These are phyloP conservation scores for Pestalotiopsis sp. DNA, from an alignment of 2,329 filamentous ascomycete species.

Conservation along the genomic window DNA sequence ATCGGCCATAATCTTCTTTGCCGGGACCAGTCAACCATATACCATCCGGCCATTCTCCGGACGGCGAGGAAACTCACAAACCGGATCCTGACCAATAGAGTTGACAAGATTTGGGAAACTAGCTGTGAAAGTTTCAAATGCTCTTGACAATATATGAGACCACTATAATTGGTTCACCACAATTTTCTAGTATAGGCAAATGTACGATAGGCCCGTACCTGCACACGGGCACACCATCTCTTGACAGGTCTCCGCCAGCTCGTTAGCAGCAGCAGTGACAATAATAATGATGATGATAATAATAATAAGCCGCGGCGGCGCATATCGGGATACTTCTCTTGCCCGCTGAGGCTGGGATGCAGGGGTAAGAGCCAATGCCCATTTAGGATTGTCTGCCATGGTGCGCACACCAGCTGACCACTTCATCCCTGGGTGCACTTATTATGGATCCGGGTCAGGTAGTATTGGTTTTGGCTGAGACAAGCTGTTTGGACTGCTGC, in stretches of 20 bases:
- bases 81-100: background rate
- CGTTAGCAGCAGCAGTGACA: background rate
- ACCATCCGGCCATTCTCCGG: background rate
- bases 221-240: background rate
- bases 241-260: background rate
- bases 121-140: background rate
- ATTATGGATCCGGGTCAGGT: background rate
- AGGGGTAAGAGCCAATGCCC: slow-evolving; percentile 11
- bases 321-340: background rate
- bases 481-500: background rate
- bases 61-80: background rate
- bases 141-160: background rate
- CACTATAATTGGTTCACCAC: background rate
- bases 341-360: slow-evolving; percentile 8
- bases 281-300: background rate
- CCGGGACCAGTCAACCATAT: background rate
- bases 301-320: background rate
- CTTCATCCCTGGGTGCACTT: slow-evolving; percentile 4
- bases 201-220: background rate
- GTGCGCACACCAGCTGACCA: slow-evolving; percentile 12
- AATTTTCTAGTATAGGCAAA: background rate
- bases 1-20: background rate
- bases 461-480: background rate
- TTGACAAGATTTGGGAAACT: background rate
- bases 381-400: background rate